A percentile compares a stretch with the other conserved stretches of the same genome.
phyloP scores from a whole-genome alignment of 441 rosid species.

The Eruca vesicaria region DNA sequence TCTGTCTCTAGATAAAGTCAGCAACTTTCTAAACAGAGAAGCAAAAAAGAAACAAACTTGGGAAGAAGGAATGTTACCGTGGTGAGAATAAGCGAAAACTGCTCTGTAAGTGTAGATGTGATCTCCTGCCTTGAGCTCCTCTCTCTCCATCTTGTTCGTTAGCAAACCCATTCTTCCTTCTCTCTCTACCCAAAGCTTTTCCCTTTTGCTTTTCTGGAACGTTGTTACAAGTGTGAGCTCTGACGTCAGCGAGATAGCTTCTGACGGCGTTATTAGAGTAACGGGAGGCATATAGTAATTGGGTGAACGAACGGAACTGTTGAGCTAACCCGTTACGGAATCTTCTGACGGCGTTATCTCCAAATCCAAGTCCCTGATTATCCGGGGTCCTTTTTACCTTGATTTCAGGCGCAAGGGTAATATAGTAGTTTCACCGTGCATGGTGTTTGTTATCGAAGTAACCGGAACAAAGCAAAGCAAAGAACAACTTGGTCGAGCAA shows the following conservation, averaged over 20 bases:
- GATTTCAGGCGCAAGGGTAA: conserved; percentile 14
- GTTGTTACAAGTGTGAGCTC: conserved; percentile 27
- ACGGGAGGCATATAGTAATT: too few species aligned
- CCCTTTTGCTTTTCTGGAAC: conserved; percentile 3
- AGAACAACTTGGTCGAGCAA: conserved; percentile 23
- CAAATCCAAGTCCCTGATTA: background rate
- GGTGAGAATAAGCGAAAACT: conserved; percentile 91
- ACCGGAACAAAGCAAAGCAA: conserved; percentile 9
- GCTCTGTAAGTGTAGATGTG: conserved; percentile 98
- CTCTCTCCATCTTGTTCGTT: conserved; percentile 72
- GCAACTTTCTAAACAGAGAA: background rate
- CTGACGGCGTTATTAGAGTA: too few species aligned
- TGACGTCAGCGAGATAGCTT: too few species aligned
- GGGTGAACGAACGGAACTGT: too few species aligned
- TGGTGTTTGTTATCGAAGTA: background rate
- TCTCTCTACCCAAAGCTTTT: conserved; percentile 9
- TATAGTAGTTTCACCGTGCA: background rate
- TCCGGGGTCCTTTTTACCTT: conserved; percentile 10
- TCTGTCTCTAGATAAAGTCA: conserved; percentile 19
- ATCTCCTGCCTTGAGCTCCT: conserved; percentile 79
- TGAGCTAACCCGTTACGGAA: too few species aligned
- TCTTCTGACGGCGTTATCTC: too few species aligned
- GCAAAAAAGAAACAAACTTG: background rate
- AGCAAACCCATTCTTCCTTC: conserved; percentile 71
- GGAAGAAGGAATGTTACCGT: conserved; percentile 44